Evolutionary conservation across 257 asterid genomes (phyloP).

Genomic region (Jacaranda copaia): DNA sequence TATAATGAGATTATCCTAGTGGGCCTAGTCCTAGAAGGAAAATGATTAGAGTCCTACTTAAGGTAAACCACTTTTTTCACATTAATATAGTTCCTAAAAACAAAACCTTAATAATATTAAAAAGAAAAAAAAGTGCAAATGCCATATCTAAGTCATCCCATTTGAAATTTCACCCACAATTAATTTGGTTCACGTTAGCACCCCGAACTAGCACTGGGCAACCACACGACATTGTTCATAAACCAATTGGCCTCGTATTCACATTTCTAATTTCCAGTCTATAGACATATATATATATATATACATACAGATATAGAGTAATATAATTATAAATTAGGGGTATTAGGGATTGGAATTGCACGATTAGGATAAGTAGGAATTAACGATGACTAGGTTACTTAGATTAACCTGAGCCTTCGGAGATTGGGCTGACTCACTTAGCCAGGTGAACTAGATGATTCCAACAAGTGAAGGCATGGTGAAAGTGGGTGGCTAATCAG

Average conservation of each 20-base stretch:
- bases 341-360: constrained; percentile 43
- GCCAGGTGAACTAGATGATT: constrained; percentile 88
- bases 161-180: too few relatives aligned
- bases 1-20: too few relatives aligned
- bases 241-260: constrained; percentile 1
- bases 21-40: too few relatives aligned
- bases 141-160: too few relatives aligned
- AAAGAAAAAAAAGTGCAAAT: too few relatives aligned
- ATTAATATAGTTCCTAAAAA: too few relatives aligned
- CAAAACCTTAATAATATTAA: too few relatives aligned
- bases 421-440: constrained; percentile 78
- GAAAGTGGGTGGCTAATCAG: constrained; percentile 94
- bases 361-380: constrained; percentile 50
- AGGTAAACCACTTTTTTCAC: too few relatives aligned
- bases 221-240: constrained; percentile 41
- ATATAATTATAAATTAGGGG: constrained; percentile 49
- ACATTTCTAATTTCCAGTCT: constrained; percentile 9
- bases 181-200: too few relatives aligned
- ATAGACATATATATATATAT: background rate
- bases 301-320: constrained; percentile 20
- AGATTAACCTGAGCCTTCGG: constrained; percentile 79
- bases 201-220: constrained; percentile 43
- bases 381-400: constrained; percentile 81
- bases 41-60: too few relatives aligned
- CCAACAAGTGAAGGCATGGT: constrained; percentile 83